Evolutionary conservation across 495 filamentous ascomycete genomes (phyloP).

Genomic region (Wilcoxina mikolae): DNA sequence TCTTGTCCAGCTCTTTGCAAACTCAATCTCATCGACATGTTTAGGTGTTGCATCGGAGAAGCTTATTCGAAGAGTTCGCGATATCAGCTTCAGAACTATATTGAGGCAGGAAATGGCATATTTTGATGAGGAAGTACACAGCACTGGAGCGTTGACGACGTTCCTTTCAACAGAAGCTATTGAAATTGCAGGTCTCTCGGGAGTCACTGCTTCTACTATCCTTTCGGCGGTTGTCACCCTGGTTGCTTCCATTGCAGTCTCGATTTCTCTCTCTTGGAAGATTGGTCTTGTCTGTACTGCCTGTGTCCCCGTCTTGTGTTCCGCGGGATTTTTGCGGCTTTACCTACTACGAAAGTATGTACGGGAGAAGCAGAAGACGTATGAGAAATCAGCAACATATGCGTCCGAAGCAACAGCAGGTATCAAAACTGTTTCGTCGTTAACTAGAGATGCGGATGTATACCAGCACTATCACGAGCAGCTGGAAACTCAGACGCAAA

Average conservation of each 20-base stretch:
- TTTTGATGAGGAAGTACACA: conserved; percentile 49
- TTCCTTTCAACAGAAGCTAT: conserved; percentile 37
- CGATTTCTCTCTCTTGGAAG: conserved; percentile 45
- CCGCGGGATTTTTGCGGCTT: conserved; percentile 38
- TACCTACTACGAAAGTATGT: conserved; percentile 41
- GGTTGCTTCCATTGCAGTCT: conserved; percentile 36
- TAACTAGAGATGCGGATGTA: conserved; percentile 42
- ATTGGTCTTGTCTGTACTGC: conserved; percentile 39
- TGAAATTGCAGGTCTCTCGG: conserved; percentile 25
- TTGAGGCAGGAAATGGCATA: conserved; percentile 36
- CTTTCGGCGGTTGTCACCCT: conserved; percentile 37
- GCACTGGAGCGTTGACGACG: conserved; percentile 43
- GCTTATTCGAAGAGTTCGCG: conserved; percentile 34
- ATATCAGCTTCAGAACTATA: conserved; percentile 33
- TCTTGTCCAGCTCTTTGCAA: conserved; percentile 29
- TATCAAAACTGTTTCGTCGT: conserved; percentile 41
- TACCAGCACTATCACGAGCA: conserved; percentile 36
- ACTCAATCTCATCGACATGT: not conserved
- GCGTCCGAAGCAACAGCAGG: conserved; percentile 43
- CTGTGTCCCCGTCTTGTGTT: conserved; percentile 37
- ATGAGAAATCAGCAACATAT: conserved; percentile 42
- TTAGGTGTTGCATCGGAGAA: not conserved
- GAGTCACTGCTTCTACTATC: conserved; percentile 42
- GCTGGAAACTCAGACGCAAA: conserved; percentile 37
- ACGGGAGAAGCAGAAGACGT: conserved; percentile 37